Conservation (phyloP, 2,329 filamentous ascomycete genomes). For the Xylariaceae sp. region DNA sequence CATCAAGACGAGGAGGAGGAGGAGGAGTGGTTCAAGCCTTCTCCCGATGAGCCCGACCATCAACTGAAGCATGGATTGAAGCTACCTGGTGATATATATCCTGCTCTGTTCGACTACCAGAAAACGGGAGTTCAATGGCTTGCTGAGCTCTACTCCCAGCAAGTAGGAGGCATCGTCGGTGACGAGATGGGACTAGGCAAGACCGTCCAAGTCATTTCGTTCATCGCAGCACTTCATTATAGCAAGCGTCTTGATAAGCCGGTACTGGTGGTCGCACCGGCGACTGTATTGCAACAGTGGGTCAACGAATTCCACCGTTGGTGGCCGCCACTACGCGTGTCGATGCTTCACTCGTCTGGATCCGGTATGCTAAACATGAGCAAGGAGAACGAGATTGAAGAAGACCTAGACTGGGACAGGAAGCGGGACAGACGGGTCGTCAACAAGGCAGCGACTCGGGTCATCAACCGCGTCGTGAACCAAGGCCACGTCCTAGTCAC, state of each 20-base stretch:
- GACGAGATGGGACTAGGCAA: slow-evolving; percentile 99
- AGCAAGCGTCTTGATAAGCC: slow-evolving; percentile 80
- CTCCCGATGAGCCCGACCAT: slow-evolving; percentile 75
- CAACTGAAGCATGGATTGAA: slow-evolving; percentile 68
- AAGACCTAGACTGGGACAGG: slow-evolving; percentile 47
- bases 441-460: slow-evolving; percentile 66
- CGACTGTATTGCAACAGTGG: slow-evolving; percentile 95
- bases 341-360: slow-evolving; percentile 89
- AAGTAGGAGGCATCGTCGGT: slow-evolving; percentile 88
- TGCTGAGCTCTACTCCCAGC: slow-evolving; percentile 82
- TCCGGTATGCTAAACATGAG: slow-evolving; percentile 89
- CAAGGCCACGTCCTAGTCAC: slow-evolving; percentile 92
- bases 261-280: slow-evolving; percentile 86
- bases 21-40: slow-evolving; percentile 75
- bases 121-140: slow-evolving; percentile 97
- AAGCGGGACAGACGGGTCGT: slow-evolving; percentile 48
- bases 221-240: slow-evolving; percentile 86
- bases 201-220: slow-evolving; percentile 68
- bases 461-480: slow-evolving; percentile 74
- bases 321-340: slow-evolving; percentile 98
- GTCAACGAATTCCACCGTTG: slow-evolving; percentile 97
- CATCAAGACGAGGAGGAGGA: slow-evolving; percentile 39
- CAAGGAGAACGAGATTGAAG: slow-evolving; percentile 53
- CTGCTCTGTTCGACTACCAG: slow-evolving; percentile 91
- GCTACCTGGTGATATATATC: slow-evolving; percentile 87